phyloP scores from a whole-genome alignment of 2,329 filamentous ascomycete species.

The Dothidotthia symphoricarpi region DNA sequence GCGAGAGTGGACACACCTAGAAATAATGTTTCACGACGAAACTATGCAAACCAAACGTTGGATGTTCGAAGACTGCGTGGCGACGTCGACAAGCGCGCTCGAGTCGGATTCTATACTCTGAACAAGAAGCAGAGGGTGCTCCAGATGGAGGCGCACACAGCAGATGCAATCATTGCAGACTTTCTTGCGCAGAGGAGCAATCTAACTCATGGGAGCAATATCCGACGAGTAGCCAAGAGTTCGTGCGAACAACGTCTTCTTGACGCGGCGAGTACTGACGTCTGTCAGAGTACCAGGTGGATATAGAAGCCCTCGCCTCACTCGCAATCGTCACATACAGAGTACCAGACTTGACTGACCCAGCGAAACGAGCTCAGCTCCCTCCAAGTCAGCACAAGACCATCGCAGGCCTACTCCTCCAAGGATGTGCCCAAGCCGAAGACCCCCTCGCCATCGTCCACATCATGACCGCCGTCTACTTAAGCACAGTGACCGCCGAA shows the following conservation, averaged over 20 bases:
- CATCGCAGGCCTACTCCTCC: constrained; percentile 19
- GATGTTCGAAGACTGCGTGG: constrained; percentile 16
- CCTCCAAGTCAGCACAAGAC: constrained; percentile 27
- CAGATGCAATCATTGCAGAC: constrained; percentile 26
- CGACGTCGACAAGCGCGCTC: constrained; percentile 22
- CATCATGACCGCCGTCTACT: constrained; percentile 28
- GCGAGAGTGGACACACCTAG: background rate
- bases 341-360: constrained; percentile 26
- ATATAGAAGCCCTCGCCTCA: constrained; percentile 23
- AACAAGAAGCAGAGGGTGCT: constrained; percentile 17
- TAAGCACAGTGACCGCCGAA: constrained; percentile 9
- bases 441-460: constrained; percentile 32
- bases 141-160: constrained; percentile 13
- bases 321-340: constrained; percentile 27
- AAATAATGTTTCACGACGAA: constrained; percentile 3
- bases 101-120: constrained; percentile 20
- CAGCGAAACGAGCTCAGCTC: constrained; percentile 15
- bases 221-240: constrained; percentile 23
- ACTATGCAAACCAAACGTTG: constrained; percentile 19
- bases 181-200: constrained; percentile 22
- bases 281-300: constrained; percentile 23
- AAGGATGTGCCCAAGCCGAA: constrained; percentile 29
- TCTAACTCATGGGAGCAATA: constrained; percentile 18
- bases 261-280: constrained; percentile 5
- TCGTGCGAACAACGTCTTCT: constrained; percentile 1